These are phyloP conservation scores for Malassezia yamatoensis DNA, from an alignment of 1,284 basidiomycete genomes.

Conservation along the genomic window DNA sequence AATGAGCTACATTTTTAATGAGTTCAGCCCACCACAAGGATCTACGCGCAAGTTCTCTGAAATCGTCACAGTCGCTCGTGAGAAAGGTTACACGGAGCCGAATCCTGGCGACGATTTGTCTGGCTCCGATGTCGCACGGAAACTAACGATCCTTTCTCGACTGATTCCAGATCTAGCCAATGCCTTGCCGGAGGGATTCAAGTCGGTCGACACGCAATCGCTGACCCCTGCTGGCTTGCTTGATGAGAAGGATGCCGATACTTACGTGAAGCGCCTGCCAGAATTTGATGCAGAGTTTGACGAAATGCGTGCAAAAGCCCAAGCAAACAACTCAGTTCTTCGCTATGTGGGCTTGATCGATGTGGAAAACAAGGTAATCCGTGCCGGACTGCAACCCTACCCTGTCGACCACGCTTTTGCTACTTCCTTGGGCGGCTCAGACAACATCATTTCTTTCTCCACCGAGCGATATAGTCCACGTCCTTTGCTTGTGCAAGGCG, in stretches of 20 bases:
- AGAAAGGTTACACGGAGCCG: slow-evolving; percentile 96
- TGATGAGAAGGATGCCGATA: slow-evolving; percentile 52
- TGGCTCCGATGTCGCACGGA: slow-evolving; percentile 90
- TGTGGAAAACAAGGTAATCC: slow-evolving; percentile 61
- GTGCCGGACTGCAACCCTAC: slow-evolving; percentile 84
- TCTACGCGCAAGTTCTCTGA: slow-evolving; percentile 63
- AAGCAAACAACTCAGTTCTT: slow-evolving; percentile 67
- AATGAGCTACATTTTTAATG: slow-evolving; percentile 98
- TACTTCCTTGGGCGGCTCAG: slow-evolving; percentile 83
- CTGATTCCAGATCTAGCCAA: slow-evolving; percentile 32
- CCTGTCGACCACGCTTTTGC: slow-evolving; percentile 82
- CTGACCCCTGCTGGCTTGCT: slow-evolving; percentile 71
- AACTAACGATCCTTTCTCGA: slow-evolving; percentile 86
- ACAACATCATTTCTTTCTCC: slow-evolving; percentile 96
- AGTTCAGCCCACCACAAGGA: slow-evolving; percentile 55
- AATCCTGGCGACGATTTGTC: slow-evolving; percentile 93
- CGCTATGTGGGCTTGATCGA: slow-evolving; percentile 93
- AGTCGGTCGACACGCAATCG: slow-evolving; percentile 70
- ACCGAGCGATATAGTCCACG: slow-evolving; percentile 63
- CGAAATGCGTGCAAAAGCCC: slow-evolving; percentile 65
- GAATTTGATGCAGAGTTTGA: slow-evolving; percentile 76
- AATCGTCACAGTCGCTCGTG: slow-evolving; percentile 76
- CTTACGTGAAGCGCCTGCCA: slow-evolving; percentile 69
- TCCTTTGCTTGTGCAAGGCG: slow-evolving; percentile 80
- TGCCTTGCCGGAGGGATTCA: slow-evolving; percentile 60